Percentiles rank a stretch among this genome's conserved stretches.
phyloP scores from a whole-genome alignment of 441 rosid genomes.

The Erodium trifolium region DNA sequence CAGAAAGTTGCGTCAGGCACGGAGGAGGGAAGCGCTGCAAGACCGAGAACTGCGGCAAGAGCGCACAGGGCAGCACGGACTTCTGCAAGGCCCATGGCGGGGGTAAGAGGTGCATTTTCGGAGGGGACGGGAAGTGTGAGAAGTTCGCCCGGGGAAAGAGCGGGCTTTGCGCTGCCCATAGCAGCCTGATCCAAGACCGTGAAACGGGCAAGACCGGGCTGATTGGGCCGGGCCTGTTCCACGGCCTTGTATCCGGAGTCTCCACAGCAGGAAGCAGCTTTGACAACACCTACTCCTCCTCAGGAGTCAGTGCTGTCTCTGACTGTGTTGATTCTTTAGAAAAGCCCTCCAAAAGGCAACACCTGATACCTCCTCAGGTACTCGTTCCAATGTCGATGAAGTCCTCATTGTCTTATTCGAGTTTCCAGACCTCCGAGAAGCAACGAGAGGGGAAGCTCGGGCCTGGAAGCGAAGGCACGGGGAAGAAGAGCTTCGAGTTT shows the following conservation, averaged over 20 bases:
- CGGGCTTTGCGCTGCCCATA: slow-evolving; percentile 86
- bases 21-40: slow-evolving; percentile 92
- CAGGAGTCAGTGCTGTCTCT: slow-evolving; percentile 51
- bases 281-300: slow-evolving; percentile 49
- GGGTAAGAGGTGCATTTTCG: slow-evolving; percentile 38
- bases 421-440: slow-evolving; percentile 30
- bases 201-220: slow-evolving; percentile 35
- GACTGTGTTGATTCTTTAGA: slow-evolving; percentile 54
- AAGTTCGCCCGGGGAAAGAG: slow-evolving; percentile 90
- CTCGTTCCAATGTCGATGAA: slow-evolving; percentile 90
- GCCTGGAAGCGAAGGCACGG: slow-evolving; percentile 19
- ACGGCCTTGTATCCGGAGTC: slow-evolving; percentile 59
- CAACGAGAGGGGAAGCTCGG: slow-evolving; percentile 29
- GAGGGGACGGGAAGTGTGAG: slow-evolving; percentile 90
- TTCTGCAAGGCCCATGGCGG: too few species aligned
- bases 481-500: slow-evolving; percentile 34
- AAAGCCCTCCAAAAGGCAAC: slow-evolving; percentile 41
- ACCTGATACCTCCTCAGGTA: slow-evolving; percentile 69
- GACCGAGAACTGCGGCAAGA: slow-evolving; percentile 62
- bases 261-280: slow-evolving; percentile 29
- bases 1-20: slow-evolving; percentile 80
- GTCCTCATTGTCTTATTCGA: slow-evolving; percentile 36
- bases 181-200: slow-evolving; percentile 50
- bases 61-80: slow-evolving; percentile 80
- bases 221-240: slow-evolving; percentile 73